Evolutionary conservation across 2,329 filamentous ascomycete genomes (phyloP).

Genomic region (Fusarium secorum): DNA sequence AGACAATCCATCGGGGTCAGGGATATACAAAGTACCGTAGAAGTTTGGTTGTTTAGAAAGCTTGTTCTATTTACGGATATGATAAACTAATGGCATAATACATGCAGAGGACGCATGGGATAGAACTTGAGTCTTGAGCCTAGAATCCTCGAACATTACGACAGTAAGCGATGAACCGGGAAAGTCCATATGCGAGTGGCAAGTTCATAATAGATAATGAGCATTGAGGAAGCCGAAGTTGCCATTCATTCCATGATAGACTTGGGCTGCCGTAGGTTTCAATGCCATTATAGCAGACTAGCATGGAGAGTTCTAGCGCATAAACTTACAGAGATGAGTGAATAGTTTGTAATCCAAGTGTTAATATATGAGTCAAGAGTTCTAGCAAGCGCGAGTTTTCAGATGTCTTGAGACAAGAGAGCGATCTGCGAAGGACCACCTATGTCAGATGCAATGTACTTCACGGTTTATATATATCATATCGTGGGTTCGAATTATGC

Average conservation of each 20-base stretch:
- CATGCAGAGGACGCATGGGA: neutral
- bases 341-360: slow-evolving; percentile 49
- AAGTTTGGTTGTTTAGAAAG: neutral
- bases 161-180: neutral
- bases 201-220: neutral
- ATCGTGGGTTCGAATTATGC: slow-evolving; percentile 32
- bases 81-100: neutral
- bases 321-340: slow-evolving; percentile 54
- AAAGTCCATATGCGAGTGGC: neutral
- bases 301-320: slow-evolving; percentile 64
- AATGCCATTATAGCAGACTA: slow-evolving; percentile 62
- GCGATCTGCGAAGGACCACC: slow-evolving; percentile 60
- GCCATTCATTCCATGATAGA: slow-evolving; percentile 69
- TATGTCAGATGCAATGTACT: slow-evolving; percentile 48
- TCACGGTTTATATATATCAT: slow-evolving; percentile 49
- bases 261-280: slow-evolving; percentile 62
- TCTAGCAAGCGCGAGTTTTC: slow-evolving; percentile 69
- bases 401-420: slow-evolving; percentile 63
- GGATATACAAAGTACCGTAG: neutral
- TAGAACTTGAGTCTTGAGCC: too few relatives aligned
- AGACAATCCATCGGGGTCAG: slow-evolving; percentile 41
- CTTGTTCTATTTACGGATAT: neutral
- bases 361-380: slow-evolving; percentile 70
- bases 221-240: neutral
- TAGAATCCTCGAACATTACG: neutral